Base-by-base conservation (phyloP, 2,329 filamentous ascomycete genomes). In the Aspergillus ruber region DNA sequence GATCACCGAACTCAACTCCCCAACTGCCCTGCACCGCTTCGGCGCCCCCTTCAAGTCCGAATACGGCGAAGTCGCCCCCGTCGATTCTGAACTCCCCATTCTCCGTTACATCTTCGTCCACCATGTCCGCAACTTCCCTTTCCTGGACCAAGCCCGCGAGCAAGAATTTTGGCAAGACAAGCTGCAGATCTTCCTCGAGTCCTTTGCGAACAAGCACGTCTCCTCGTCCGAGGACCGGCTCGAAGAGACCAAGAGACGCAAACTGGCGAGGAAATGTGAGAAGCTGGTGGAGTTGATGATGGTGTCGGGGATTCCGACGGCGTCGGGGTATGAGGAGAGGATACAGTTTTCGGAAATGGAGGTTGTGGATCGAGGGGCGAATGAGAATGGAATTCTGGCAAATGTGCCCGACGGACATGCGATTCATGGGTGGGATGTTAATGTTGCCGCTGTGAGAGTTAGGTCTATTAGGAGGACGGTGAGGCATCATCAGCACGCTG, bases 131-230 rank as follows among this genome's bases (percentile, higher is more conserved):
- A 94, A 97, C 61, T 98, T 98, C 61, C 93, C 93, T 1, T 98
- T 98, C 64, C 80, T 98, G 54, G 90, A 98, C 70, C 89, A 95
- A 76, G 93, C 93, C 18, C 86, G 83, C 63, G 93, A 98, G 78
- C 95, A 97, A 79, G 93, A 98, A 71, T 98, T 98, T 63, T 98
- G 93, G 93, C 93, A 98, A 73, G 90, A 97, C 66, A 97, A 95
- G 69, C 75, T 98, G 51, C 93, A 98, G 75, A 82, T 90, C 64
- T 98, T 98, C 63, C 79, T 98, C 20, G 90, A 97, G 68, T 96
- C 90, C 0, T 98, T 98, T 67, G 91, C 93, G 12, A 93, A 86
- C 65, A 98, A 97, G 68, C 87, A 91, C 66, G 96, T 98, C 39
- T 97, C 91, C 2, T 95, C 90, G 5, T 96, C 91, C 4, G 93